These are phyloP conservation scores for Rhizophagus sp. DNA, from an alignment of 192 early-diverging fungal genomes.

Conservation along the genomic window DNA sequence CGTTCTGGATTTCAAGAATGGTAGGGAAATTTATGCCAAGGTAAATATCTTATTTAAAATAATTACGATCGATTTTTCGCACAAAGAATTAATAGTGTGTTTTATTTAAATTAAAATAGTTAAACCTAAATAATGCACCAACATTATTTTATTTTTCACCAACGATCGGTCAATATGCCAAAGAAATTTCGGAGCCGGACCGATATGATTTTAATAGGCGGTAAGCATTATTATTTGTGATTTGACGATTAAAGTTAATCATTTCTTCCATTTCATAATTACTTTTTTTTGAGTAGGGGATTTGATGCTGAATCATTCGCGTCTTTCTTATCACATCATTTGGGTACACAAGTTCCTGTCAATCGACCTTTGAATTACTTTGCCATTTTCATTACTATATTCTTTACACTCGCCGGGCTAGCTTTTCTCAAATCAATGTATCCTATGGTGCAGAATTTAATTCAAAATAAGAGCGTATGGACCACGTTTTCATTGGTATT, in stretches of 20 bases:
- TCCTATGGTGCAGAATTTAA: slow-evolving; percentile 42
- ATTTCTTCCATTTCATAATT: neutral
- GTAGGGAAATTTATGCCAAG: slow-evolving; percentile 62
- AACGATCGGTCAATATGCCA: slow-evolving; percentile 53
- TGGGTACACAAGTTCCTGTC: slow-evolving; percentile 40
- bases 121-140: slow-evolving; percentile 60
- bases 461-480: slow-evolving; percentile 62
- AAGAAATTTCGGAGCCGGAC: slow-evolving; percentile 45
- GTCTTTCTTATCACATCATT: slow-evolving; percentile 47
- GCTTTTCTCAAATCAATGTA: slow-evolving; percentile 45
- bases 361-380: slow-evolving; percentile 62
- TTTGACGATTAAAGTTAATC: neutral
- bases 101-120: slow-evolving; percentile 34
- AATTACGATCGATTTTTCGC: neutral
- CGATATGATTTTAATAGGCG: slow-evolving; percentile 60
- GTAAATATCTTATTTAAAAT: slow-evolving; percentile 37
- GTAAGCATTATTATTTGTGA: slow-evolving; percentile 34
- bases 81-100: neutral
- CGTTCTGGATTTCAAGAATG: slow-evolving; percentile 64
- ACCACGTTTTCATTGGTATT: slow-evolving; percentile 51
- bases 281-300: slow-evolving; percentile 44
- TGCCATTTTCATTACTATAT: slow-evolving; percentile 38
- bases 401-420: slow-evolving; percentile 36
- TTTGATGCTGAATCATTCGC: slow-evolving; percentile 67
- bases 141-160: slow-evolving; percentile 67